Percentiles rank a stretch among this genome's conserved stretches.
Evolutionary conservation across 306 rosid species (phyloP).

Genomic region (Gynostemma pentaphyllum): DNA sequence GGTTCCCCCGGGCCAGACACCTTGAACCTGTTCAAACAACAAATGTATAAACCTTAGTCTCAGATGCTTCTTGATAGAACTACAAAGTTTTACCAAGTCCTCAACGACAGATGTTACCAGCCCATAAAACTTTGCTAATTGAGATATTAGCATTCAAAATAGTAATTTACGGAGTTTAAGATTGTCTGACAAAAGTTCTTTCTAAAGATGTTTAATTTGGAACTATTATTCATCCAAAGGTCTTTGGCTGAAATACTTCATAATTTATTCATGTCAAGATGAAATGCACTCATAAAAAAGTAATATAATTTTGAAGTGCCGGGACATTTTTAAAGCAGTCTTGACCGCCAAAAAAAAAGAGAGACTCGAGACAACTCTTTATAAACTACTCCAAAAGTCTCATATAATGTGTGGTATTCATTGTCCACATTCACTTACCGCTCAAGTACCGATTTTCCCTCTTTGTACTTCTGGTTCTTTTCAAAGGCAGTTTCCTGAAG

Average conservation of each 20-base stretch:
- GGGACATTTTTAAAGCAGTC: background rate
- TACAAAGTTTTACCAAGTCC: background rate
- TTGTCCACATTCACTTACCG: constrained; percentile 49
- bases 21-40: constrained; percentile 51
- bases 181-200: background rate
- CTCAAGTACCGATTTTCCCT: constrained; percentile 58
- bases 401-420: background rate
- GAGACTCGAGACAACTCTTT: background rate
- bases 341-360: background rate
- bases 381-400: background rate
- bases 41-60: constrained; percentile 9
- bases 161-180: background rate
- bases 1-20: constrained; percentile 74
- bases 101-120: background rate
- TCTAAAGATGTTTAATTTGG: background rate
- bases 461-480: constrained; percentile 56
- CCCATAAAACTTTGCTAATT: background rate
- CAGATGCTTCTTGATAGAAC: constrained; percentile 6
- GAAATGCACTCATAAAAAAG: background rate
- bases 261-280: background rate
- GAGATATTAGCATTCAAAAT: background rate
- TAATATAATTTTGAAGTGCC: background rate
- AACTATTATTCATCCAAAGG: background rate
- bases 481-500: constrained; percentile 51
- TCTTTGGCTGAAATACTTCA: background rate